phyloP scores from a whole-genome alignment of 208 protist genomes.

The Trypanosomatidae sp. region DNA sequence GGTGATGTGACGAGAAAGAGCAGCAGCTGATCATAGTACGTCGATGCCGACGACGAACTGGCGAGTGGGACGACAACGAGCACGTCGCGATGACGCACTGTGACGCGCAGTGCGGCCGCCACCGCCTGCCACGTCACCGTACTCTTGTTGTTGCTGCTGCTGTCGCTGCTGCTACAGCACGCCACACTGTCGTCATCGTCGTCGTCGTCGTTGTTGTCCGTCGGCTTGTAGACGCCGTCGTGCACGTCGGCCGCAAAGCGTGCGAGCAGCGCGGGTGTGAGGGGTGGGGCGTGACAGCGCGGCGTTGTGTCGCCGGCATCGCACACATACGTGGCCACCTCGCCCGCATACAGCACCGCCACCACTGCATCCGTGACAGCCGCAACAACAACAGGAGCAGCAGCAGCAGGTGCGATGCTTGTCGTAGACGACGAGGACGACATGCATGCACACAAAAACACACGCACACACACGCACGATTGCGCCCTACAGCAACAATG shows the following conservation, averaged over 20 bases:
- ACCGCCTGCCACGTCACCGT: not conserved
- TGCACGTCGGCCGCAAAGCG: no score
- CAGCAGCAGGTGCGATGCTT: no score
- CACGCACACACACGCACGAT: no score
- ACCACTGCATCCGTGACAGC: no score
- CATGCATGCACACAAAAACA: no score
- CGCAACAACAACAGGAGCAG: no score
- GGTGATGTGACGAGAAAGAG: not conserved
- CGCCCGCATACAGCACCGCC: conserved; percentile 14
- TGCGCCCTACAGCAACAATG: no score
- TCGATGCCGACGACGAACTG: no score
- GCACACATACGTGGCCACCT: conserved; percentile 17
- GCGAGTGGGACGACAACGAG: no score
- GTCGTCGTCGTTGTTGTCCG: not conserved
- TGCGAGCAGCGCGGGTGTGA: conserved; percentile 10
- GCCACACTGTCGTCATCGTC: not conserved
- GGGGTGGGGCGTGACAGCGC: conserved; percentile 9
- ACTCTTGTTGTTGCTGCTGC: not conserved
- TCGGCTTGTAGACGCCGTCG: not conserved
- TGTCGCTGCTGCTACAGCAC: not conserved
- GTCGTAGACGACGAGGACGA: no score
- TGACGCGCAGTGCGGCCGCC: no score
- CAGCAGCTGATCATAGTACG: not conserved
- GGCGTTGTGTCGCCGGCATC: conserved; percentile 23
- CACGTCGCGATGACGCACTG: no score